Percentiles rank a stretch among this genome's conserved stretches.
phyloP scores from a whole-genome alignment of 805 yeast genomes.

The Nakazawaea ambrosiae region DNA sequence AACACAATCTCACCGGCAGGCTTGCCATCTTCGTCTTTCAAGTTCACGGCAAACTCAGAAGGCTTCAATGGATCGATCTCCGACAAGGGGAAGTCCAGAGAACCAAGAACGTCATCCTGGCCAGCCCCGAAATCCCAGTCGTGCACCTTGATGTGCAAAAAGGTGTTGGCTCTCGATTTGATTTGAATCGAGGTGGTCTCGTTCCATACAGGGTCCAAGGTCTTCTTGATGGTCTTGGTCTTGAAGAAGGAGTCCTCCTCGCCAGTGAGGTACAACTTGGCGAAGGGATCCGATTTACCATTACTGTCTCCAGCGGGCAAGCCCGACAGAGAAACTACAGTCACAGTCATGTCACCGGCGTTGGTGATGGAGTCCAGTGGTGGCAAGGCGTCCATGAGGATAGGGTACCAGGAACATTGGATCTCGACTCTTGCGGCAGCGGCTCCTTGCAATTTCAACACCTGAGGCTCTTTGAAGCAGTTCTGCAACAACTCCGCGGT shows the following conservation, averaged over 20 bases:
- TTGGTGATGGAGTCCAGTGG: conserved; percentile 68
- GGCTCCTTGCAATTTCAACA: conserved; percentile 47
- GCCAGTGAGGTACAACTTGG: conserved; percentile 62
- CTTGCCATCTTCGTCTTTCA: conserved; percentile 40
- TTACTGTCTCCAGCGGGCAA: conserved; percentile 82
- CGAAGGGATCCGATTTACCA: conserved; percentile 92
- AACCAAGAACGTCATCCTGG: conserved; percentile 76
- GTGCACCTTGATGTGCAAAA: conserved; percentile 47
- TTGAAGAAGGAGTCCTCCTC: conserved; percentile 52
- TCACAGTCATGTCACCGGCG: conserved; percentile 62
- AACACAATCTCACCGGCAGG: conserved; percentile 63
- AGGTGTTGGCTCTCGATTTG: conserved; percentile 54
- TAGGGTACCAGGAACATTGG: conserved; percentile 75
- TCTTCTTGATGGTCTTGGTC: conserved; percentile 77
- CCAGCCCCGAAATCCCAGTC: conserved; percentile 96
- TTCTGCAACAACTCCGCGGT: conserved; percentile 58
- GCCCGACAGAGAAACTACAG: conserved; percentile 54
- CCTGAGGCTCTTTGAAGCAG: conserved; percentile 56
- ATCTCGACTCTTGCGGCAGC: conserved; percentile 46
- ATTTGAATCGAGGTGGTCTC: conserved; percentile 55
- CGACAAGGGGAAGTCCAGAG: conserved; percentile 46
- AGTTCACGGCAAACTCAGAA: conserved; percentile 42
- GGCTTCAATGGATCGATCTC: conserved; percentile 43
- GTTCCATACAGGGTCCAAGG: conserved; percentile 86
- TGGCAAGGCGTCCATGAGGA: conserved; percentile 53